Evolutionary conservation across 352 stramenopile genomes (phyloP).

Genomic region (Phytophthora macrochlamydospora): DNA sequence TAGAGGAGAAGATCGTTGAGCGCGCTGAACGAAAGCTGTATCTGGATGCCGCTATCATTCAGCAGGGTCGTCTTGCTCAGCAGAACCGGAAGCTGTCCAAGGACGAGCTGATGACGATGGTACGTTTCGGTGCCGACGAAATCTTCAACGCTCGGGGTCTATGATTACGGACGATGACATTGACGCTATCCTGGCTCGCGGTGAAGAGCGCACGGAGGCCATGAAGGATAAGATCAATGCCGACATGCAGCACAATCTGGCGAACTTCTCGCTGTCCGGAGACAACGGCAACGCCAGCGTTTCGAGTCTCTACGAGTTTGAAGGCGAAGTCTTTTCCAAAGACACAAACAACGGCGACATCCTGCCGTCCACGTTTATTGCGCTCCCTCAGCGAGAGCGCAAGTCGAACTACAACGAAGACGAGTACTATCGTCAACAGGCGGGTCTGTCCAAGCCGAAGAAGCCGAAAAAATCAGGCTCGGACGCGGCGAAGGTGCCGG

Average conservation of each 20-base stretch:
- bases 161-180: conserved; percentile 95
- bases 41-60: conserved; percentile 98
- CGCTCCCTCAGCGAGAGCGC: conserved; percentile 81
- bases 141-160: conserved; percentile 88
- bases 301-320: conserved; percentile 89
- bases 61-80: conserved; percentile 96
- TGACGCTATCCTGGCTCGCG: conserved; percentile 90
- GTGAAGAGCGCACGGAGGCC: conserved; percentile 89
- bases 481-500: conserved; percentile 87
- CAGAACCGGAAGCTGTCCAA: conserved; percentile 94
- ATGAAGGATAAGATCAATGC: conserved; percentile 89
- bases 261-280: conserved; percentile 94
- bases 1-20: conserved; percentile 99
- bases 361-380: conserved; percentile 92
- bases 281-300: conserved; percentile 81
- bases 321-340: conserved; percentile 90
- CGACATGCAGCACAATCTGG: conserved; percentile 96
- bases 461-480: conserved; percentile 91
- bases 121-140: conserved; percentile 90
- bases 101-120: conserved; percentile 98
- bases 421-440: conserved; percentile 95
- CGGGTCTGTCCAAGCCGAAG: conserved; percentile 80
- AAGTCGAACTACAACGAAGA: conserved; percentile 97
- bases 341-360: conserved; percentile 80
- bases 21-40: conserved; percentile 98